phyloP scores from a whole-genome alignment of 768 basidiomycete genomes.

The Daedaleopsis sinensis region DNA sequence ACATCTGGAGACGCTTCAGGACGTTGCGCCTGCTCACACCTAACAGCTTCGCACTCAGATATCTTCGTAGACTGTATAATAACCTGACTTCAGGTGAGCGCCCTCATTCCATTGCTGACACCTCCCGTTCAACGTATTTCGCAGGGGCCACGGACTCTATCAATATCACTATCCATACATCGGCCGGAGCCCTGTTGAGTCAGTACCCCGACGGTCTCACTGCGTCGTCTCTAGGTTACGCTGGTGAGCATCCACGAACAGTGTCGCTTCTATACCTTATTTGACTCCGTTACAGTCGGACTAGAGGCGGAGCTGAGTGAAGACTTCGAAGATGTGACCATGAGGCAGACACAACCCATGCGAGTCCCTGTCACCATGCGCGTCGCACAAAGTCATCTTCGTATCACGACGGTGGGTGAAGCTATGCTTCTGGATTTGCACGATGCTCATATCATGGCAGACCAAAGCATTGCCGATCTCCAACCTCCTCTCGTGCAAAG shows the following conservation, averaged over 20 bases:
- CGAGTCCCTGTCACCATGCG: conserved; percentile 73
- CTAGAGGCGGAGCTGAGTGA: conserved; percentile 63
- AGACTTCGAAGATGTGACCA: conserved; percentile 62
- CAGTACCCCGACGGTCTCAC: conserved; percentile 46
- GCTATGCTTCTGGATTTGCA: not conserved
- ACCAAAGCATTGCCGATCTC: conserved; percentile 75
- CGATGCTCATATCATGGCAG: conserved; percentile 36
- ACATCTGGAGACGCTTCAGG: conserved; percentile 64
- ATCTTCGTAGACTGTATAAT: conserved; percentile 77
- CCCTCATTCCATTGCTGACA: too few relatives aligned
- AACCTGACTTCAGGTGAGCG: conserved; percentile 60
- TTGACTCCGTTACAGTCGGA: conserved; percentile 41
- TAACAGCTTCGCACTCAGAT: conserved; percentile 70
- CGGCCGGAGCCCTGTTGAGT: conserved; percentile 60
- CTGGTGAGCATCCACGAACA: too few relatives aligned
- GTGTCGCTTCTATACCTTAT: too few relatives aligned
- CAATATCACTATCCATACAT: conserved; percentile 59
- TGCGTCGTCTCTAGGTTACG: conserved; percentile 50
- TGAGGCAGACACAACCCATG: conserved; percentile 66
- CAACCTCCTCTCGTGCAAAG: conserved; percentile 67
- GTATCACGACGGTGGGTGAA: conserved; percentile 72
- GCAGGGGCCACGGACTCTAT: conserved; percentile 24
- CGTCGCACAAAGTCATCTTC: conserved; percentile 69
- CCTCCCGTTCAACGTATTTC: not conserved
- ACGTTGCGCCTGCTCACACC: conserved; percentile 73